These are phyloP conservation scores for Sporothrix phasma DNA, from an alignment of 2,329 filamentous ascomycete genomes.

Conservation along the genomic window DNA sequence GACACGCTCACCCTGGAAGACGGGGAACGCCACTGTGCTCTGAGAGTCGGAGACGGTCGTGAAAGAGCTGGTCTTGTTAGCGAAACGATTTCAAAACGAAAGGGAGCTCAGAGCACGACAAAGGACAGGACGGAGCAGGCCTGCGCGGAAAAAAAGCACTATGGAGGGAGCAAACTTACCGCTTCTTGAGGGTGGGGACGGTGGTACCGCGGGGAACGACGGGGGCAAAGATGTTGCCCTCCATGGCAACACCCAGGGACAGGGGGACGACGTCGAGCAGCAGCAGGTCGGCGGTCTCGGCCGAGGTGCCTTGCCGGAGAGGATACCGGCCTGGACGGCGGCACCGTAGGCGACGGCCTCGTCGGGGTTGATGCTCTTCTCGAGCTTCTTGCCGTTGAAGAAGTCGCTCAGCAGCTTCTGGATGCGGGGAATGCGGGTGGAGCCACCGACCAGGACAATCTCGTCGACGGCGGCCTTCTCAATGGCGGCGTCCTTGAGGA, in stretches of 20 bases:
- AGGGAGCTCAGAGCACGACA: too few species aligned
- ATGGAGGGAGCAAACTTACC: constrained; percentile 25
- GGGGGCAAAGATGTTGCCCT: constrained; percentile 93
- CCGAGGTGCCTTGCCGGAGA: constrained; percentile 93
- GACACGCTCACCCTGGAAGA: constrained; percentile 92
- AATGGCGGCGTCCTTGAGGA: constrained; percentile 82
- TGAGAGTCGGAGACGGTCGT: constrained; percentile 74
- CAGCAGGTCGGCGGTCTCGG: constrained; percentile 87
- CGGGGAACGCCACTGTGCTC: constrained; percentile 80
- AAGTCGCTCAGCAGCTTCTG: constrained; percentile 99
- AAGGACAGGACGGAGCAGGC: too few species aligned
- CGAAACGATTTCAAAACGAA: background rate
- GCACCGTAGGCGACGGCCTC: constrained; percentile 99
- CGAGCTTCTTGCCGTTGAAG: constrained; percentile 99
- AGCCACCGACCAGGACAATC: constrained; percentile 97
- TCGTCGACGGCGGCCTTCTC: constrained; percentile 92
- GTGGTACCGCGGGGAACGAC: constrained; percentile 75
- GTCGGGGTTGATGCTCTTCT: constrained; percentile 99
- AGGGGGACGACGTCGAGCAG: constrained; percentile 94
- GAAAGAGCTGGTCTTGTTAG: constrained; percentile 47
- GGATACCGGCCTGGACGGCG: constrained; percentile 95
- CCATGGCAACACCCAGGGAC: constrained; percentile 97
- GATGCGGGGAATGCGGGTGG: constrained; percentile 96
- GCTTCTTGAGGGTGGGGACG: constrained; percentile 73
- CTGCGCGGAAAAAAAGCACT: background rate